These are phyloP conservation scores for Geosiphon pyriformis DNA, from an alignment of 192 early-diverging fungal genomes.

Conservation along the genomic window DNA sequence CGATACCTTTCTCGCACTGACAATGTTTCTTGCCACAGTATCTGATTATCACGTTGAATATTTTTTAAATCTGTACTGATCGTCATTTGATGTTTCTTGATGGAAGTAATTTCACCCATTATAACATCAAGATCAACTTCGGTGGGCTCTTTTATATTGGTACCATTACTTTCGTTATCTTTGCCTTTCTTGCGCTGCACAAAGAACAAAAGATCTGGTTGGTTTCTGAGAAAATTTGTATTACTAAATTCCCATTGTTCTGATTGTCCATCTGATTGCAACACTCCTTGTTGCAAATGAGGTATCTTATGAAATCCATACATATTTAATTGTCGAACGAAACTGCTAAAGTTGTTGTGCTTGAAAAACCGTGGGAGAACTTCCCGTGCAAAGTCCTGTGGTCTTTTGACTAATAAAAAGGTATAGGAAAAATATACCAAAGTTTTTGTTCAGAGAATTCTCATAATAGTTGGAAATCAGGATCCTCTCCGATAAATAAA, in stretches of 20 bases:
- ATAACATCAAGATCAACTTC: slow-evolving; percentile 48
- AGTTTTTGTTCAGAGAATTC: no score
- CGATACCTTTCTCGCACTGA: slow-evolving; percentile 71
- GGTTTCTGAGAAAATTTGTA: slow-evolving; percentile 80
- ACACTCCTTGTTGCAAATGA: slow-evolving; percentile 86
- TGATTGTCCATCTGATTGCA: slow-evolving; percentile 64
- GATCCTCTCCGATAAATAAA: no score
- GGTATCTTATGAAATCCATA: slow-evolving; percentile 98
- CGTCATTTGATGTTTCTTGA: slow-evolving; percentile 85
- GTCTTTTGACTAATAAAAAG: slow-evolving; percentile 53
- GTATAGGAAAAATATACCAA: no score
- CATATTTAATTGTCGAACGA: slow-evolving; percentile 91
- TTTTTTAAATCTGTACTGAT: slow-evolving; percentile 82
- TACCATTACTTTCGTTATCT: slow-evolving; percentile 33
- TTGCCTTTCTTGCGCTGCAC: slow-evolving; percentile 82
- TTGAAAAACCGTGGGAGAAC: slow-evolving; percentile 86
- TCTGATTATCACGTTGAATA: slow-evolving; percentile 83
- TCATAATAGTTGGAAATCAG: no score
- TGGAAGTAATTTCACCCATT: slow-evolving; percentile 74
- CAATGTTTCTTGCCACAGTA: slow-evolving; percentile 81
- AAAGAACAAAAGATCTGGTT: slow-evolving; percentile 83
- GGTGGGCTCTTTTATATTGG: slow-evolving; percentile 36
- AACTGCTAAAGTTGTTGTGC: slow-evolving; percentile 86
- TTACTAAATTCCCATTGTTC: slow-evolving; percentile 94
- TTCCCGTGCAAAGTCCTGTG: slow-evolving; percentile 75